phyloP scores from a whole-genome alignment of 2,329 filamentous ascomycete genomes.

The Trichoderma sp. region DNA sequence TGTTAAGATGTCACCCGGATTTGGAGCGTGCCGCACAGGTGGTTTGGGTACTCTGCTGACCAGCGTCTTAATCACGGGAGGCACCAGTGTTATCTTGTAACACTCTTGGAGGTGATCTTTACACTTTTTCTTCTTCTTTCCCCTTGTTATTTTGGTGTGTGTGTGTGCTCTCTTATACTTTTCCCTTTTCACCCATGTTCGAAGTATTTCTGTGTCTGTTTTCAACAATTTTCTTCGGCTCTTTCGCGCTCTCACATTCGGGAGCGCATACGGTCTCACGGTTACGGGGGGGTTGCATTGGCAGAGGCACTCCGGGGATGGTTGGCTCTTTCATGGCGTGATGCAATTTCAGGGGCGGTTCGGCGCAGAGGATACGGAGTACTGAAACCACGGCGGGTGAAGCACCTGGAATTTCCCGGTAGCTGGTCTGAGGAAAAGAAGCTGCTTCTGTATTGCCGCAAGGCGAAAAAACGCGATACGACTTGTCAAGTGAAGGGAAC shows the following conservation, averaged over 20 bases:
- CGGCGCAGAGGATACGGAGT: conserved; percentile 30
- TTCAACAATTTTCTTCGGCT: conserved; percentile 20
- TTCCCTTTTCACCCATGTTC: conserved; percentile 21
- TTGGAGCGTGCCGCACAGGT: conserved; percentile 1
- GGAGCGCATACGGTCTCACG: conserved; percentile 25
- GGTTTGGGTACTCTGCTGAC: conserved; percentile 17
- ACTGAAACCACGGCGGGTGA: conserved; percentile 29
- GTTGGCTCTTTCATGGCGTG: conserved; percentile 30
- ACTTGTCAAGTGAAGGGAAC: conserved; percentile 26
- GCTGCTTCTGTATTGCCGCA: conserved; percentile 29
- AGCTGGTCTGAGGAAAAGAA: conserved; percentile 29
- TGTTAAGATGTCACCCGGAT: conserved; percentile 24
- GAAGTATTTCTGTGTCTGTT: conserved; percentile 18
- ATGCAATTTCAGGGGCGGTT: conserved; percentile 29
- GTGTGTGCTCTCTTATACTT: neutral
- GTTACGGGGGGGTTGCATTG: conserved; percentile 26
- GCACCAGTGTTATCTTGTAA: conserved; percentile 20
- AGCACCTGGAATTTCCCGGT: conserved; percentile 27
- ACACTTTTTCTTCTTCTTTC: conserved; percentile 10
- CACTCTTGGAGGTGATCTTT: conserved; percentile 14
- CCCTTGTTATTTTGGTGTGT: no score
- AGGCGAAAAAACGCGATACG: conserved; percentile 28
- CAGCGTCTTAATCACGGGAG: conserved; percentile 25
- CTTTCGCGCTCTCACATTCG: conserved; percentile 18
- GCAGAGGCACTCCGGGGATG: conserved; percentile 26